Conservation (phyloP, 306 rosid genomes). For the Morella rubra region DNA sequence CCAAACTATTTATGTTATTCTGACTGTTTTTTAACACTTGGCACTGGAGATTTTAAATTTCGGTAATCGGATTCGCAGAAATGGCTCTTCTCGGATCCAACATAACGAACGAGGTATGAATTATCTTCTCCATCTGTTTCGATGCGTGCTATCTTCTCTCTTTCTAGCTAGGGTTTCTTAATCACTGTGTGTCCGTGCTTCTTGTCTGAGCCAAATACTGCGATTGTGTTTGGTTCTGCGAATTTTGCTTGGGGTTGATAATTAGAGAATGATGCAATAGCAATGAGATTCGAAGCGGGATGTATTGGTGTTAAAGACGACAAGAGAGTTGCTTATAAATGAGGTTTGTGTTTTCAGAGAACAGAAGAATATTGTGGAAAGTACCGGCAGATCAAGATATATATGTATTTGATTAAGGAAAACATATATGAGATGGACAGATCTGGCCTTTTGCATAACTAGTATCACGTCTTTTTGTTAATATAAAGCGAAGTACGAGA, state of each 20-base stretch:
- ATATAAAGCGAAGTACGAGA: background rate
- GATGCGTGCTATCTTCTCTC: background rate
- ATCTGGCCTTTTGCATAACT: background rate
- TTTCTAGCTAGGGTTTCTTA: slow-evolving; percentile 28
- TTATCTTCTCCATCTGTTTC: slow-evolving; percentile 17
- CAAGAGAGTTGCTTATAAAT: background rate
- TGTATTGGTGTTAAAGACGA: background rate
- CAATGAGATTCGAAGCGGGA: background rate
- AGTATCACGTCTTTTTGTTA: background rate
- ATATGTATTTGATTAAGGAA: background rate
- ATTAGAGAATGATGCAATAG: background rate
- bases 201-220: background rate
- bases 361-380: background rate
- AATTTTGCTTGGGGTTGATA: background rate
- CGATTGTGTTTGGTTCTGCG: background rate
- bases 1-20: background rate
- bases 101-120: slow-evolving; percentile 60
- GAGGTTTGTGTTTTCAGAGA: background rate
- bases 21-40: background rate
- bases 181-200: background rate
- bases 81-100: slow-evolving; percentile 82
- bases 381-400: background rate
- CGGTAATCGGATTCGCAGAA: slow-evolving; percentile 10
- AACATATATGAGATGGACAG: background rate
- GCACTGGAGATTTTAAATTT: background rate